Evolutionary conservation across 345 rosid species (phyloP).

Genomic region (Bruguiera parviflora): DNA sequence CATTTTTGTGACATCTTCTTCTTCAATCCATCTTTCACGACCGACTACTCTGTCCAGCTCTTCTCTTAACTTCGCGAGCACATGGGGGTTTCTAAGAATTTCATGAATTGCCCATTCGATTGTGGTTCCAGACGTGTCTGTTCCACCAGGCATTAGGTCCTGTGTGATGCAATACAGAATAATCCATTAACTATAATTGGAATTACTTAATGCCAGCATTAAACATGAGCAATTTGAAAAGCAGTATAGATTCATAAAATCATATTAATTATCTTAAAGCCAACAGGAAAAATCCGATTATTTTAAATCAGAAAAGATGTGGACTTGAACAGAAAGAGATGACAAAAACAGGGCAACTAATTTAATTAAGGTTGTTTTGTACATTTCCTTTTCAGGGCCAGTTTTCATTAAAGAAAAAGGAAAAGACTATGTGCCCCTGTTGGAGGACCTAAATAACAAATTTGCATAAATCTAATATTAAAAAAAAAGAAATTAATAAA

Average conservation of each 20-base stretch:
- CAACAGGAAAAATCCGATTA: neutral
- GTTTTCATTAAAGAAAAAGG: too few species aligned
- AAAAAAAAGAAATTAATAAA: too few species aligned
- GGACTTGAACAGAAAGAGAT: neutral
- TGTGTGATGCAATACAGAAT: neutral
- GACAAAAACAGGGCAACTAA: neutral
- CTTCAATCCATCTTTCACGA: conserved; percentile 26
- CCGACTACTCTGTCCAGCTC: conserved; percentile 29
- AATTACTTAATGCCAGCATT: neutral
- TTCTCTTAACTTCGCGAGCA: conserved; percentile 20
- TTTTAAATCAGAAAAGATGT: neutral
- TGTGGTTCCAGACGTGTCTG: conserved; percentile 23
- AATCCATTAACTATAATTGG: neutral
- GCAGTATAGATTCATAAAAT: neutral
- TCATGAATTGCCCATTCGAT: conserved; percentile 40
- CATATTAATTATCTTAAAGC: too few species aligned
- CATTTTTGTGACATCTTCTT: conserved; percentile 21
- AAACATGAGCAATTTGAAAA: neutral
- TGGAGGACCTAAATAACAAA: too few species aligned
- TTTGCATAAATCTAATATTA: too few species aligned
- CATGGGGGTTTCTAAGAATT: conserved; percentile 15
- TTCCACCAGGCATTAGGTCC: conserved; percentile 36
- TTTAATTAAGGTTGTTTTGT: too few species aligned
- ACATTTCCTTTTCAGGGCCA: too few species aligned
- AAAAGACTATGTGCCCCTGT: too few species aligned